These are phyloP conservation scores for Rubus parviflorus DNA, from an alignment of 306 rosid genomes.

Conservation along the genomic window DNA sequence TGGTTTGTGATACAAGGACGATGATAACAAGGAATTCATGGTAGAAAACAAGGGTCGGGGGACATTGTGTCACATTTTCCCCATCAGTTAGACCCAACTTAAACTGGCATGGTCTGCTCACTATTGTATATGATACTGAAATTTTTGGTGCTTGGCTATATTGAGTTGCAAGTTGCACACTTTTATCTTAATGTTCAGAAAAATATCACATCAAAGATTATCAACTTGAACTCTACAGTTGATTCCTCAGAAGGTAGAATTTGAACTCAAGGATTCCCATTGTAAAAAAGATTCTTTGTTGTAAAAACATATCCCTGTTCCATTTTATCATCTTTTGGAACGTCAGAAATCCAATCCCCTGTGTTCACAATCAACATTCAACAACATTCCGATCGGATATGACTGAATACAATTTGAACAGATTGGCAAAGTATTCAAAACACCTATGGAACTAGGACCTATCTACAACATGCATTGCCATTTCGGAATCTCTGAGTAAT, in stretches of 20 bases:
- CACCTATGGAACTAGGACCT: not conserved
- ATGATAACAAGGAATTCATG: not conserved
- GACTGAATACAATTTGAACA: not conserved
- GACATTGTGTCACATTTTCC: not conserved
- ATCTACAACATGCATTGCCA: not conserved
- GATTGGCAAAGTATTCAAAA: not conserved
- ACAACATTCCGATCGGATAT: not conserved
- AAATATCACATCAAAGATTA: not conserved
- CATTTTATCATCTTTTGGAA: not conserved
- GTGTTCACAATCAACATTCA: not conserved
- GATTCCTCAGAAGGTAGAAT: not conserved
- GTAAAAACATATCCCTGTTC: not conserved
- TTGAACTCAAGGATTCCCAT: not conserved
- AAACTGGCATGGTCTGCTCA: not conserved
- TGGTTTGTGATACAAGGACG: conserved; percentile 4
- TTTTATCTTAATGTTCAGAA: too few species aligned
- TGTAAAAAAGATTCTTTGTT: not conserved
- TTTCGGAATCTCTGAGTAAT: not conserved
- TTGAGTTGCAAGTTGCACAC: not conserved
- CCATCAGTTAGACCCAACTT: not conserved
- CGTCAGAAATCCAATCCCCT: not conserved
- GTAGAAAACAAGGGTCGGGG: not conserved
- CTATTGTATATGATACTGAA: not conserved
- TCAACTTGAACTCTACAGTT: not conserved
- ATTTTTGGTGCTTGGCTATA: not conserved